These are phyloP conservation scores for Acanthamoeba divionensis DNA, from an alignment of 208 protist species.

Conservation along the genomic window DNA sequence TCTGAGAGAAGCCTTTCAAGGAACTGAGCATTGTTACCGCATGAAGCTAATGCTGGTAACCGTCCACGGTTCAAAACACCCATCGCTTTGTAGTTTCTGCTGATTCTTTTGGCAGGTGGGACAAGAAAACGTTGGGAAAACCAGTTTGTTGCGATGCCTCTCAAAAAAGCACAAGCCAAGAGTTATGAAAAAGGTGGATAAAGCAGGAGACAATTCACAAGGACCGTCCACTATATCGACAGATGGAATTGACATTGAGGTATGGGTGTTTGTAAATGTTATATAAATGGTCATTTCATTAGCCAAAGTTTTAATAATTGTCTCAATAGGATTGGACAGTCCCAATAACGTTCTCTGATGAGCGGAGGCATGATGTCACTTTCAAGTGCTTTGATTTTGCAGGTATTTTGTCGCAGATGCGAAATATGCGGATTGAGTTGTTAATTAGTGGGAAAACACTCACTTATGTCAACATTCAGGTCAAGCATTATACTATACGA, in stretches of 20 bases:
- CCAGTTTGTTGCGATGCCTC: not conserved
- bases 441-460: not conserved
- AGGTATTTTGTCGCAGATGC: not conserved
- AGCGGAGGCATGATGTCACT: not conserved
- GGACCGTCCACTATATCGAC: constrained; percentile 11
- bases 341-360: not conserved
- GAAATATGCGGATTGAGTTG: not conserved
- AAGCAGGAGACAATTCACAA: not conserved
- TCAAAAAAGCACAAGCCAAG: not conserved
- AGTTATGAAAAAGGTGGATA: not conserved
- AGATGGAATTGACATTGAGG: constrained; percentile 40
- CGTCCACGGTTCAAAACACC: not conserved
- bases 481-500: constrained; percentile 46
- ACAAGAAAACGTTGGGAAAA: constrained; percentile 37
- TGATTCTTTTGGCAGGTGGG: not conserved
- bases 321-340: not conserved
- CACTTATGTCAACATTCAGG: not conserved
- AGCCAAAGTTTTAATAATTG: not conserved
- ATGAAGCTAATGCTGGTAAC: constrained; percentile 29
- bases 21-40: constrained; percentile 35
- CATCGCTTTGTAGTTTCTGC: too few species aligned
- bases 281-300: not conserved
- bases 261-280: not conserved
- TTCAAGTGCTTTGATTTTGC: constrained; percentile 41
- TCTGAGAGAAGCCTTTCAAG: constrained; percentile 22